Evolutionary conservation across 306 rosid species (phyloP).

Genomic region (Ceratonia siliqua): DNA sequence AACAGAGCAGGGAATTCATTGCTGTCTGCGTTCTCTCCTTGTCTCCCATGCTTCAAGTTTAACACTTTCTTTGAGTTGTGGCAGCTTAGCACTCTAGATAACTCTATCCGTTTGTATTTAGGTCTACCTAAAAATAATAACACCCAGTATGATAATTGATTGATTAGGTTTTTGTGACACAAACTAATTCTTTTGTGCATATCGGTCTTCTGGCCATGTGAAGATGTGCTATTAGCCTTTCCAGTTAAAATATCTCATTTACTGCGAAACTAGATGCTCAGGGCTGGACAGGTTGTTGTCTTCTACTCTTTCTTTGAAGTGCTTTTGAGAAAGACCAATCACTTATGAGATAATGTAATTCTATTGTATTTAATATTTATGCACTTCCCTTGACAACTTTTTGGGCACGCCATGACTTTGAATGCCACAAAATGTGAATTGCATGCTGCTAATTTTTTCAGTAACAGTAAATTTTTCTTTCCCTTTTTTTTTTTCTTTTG

Average conservation of each 20-base stretch:
- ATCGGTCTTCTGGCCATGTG: slow-evolving; percentile 1
- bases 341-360: neutral
- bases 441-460: neutral
- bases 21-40: neutral
- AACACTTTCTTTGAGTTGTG: neutral
- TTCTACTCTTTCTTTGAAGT: neutral
- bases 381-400: neutral
- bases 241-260: neutral
- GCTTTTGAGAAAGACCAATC: neutral
- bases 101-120: neutral
- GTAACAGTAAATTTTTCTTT: no score
- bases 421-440: neutral
- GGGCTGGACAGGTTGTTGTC: neutral
- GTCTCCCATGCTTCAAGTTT: neutral
- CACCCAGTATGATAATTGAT: neutral
- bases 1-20: slow-evolving; percentile 4
- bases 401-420: neutral
- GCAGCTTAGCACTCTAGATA: slow-evolving; percentile 3
- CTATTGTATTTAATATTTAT: neutral
- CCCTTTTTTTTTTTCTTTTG: neutral
- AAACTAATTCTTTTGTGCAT: neutral
- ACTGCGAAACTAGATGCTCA: neutral
- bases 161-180: neutral
- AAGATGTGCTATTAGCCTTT: neutral
- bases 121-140: neutral